phyloP scores from a whole-genome alignment of 176 grass and related monocot genomes.

The Bonia amplexicaulis region DNA sequence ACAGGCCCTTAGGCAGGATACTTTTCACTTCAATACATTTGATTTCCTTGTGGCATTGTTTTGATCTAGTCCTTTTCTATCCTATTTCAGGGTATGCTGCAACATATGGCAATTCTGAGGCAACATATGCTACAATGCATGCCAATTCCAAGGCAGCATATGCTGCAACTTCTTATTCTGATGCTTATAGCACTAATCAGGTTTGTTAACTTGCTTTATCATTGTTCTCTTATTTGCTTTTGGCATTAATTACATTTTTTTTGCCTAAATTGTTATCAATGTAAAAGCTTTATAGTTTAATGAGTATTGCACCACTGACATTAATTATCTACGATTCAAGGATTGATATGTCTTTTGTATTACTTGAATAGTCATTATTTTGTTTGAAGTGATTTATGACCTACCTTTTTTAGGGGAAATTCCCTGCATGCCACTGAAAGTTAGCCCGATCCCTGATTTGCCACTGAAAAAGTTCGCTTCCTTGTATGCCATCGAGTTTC shows the following conservation, averaged over 20 bases:
- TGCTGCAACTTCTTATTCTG: slow-evolving; percentile 22
- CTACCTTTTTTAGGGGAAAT: not conserved
- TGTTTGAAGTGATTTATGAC: not conserved
- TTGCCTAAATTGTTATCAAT: slow-evolving; percentile 3
- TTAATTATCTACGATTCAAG: not conserved
- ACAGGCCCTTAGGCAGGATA: not conserved
- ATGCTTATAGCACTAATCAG: slow-evolving; percentile 61
- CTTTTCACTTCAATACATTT: slow-evolving; percentile 9
- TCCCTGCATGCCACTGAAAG: no score
- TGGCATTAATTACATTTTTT: not conserved
- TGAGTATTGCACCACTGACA: not conserved
- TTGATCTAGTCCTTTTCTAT: not conserved
- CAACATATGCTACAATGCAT: slow-evolving; percentile 41
- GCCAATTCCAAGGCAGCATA: slow-evolving; percentile 36
- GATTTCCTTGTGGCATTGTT: not conserved
- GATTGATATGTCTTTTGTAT: not conserved
- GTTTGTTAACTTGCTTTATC: slow-evolving; percentile 30
- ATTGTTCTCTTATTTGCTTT: slow-evolving; percentile 12
- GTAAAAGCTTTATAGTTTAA: not conserved
- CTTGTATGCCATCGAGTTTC: not conserved
- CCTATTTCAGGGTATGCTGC: slow-evolving; percentile 46
- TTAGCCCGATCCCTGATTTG: no score
- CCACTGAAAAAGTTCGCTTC: not conserved
- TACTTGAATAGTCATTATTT: not conserved
- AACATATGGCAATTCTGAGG: slow-evolving; percentile 35